Conservation (phyloP, 2,329 filamentous ascomycete species). For the Apiospora sp. region DNA sequence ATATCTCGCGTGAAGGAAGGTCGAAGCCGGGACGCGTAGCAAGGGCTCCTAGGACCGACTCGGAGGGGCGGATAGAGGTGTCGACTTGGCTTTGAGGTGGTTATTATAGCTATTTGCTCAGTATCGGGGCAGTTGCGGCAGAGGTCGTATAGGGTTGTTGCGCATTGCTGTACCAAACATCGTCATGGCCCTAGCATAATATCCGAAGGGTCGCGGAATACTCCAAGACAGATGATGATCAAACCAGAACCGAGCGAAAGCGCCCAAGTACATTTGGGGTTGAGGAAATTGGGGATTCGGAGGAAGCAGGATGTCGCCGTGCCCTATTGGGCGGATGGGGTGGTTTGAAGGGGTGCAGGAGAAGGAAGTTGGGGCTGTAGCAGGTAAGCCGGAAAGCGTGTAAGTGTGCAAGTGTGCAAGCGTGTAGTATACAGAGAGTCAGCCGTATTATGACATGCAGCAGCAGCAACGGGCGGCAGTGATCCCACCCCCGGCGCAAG, state of each 20-base stretch:
- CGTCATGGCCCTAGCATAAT: conserved; percentile 9
- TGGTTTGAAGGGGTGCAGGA: not conserved
- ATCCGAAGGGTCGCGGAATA: not conserved
- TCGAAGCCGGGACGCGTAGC: not conserved
- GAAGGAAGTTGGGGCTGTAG: not conserved
- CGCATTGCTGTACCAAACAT: conserved; percentile 17
- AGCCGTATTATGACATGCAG: conserved; percentile 11
- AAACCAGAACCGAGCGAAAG: not conserved
- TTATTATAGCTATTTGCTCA: not conserved
- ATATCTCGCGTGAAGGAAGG: conserved; percentile 13
- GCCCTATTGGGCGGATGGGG: conserved; percentile 21
- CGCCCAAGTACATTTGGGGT: conserved; percentile 13
- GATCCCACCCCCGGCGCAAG: conserved; percentile 17
- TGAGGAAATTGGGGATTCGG: conserved; percentile 18
- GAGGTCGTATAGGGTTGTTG: conserved; percentile 11
- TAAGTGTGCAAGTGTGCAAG: not conserved
- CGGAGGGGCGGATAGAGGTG: conserved; percentile 7
- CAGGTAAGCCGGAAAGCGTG: not conserved
- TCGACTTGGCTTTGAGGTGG: conserved; percentile 8
- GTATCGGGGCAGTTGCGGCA: conserved; percentile 1
- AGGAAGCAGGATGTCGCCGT: conserved; percentile 14
- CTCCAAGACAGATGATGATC: conserved; percentile 11
- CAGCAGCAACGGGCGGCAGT: conserved; percentile 15
- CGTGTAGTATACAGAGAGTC: not conserved
- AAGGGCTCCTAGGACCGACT: not conserved